Percentiles rank a stretch among this genome's conserved stretches.
These are phyloP conservation scores for Aspergillus fructus DNA, from an alignment of 2,329 filamentous ascomycete genomes.

Conservation along the genomic window DNA sequence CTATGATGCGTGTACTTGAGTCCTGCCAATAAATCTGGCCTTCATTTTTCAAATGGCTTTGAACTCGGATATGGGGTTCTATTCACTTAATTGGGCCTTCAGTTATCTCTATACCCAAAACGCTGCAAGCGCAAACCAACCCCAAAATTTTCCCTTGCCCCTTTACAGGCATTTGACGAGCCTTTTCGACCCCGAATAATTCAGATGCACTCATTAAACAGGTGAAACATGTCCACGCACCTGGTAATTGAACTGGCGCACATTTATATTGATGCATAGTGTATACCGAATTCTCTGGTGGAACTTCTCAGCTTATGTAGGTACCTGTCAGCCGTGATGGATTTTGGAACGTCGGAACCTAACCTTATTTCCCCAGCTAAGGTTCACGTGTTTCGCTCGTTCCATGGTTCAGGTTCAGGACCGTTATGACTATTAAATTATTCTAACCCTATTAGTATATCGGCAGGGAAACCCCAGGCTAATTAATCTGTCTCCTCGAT, in stretches of 20 bases:
- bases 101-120: neutral
- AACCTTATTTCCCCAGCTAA: conserved; percentile 22
- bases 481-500: neutral
- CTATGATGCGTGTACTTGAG: conserved; percentile 15
- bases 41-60: neutral
- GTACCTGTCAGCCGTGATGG: neutral
- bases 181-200: neutral
- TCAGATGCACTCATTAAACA: too few relatives aligned
- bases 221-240: too few relatives aligned
- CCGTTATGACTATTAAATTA: neutral
- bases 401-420: conserved; percentile 17
- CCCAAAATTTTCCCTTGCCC: neutral
- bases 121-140: neutral
- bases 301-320: neutral
- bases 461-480: neutral
- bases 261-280: neutral
- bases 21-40: neutral
- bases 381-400: conserved; percentile 20
- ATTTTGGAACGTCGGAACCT: conserved; percentile 17
- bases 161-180: neutral
- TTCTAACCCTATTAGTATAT: neutral
- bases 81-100: neutral
- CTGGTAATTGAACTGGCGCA: neutral
- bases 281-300: neutral
- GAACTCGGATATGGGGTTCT: neutral